Evolutionary conservation across 2,329 filamentous ascomycete genomes (phyloP).

Genomic region (Macroventuria anomochaeta): DNA sequence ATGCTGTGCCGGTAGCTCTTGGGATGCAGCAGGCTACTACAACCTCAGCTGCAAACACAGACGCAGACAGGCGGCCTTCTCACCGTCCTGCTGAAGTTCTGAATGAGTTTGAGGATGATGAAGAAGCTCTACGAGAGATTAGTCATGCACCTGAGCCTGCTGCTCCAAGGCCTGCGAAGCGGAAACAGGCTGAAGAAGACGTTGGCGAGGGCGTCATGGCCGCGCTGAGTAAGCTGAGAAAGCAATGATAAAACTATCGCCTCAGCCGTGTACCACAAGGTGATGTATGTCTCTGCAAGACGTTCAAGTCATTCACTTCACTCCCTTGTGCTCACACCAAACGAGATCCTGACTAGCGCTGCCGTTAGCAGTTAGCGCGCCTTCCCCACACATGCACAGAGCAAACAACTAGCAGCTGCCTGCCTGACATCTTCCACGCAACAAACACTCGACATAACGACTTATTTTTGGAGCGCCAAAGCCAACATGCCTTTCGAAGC

Average conservation of each 20-base stretch:
- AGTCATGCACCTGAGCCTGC: constrained; percentile 19
- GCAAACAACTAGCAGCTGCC: constrained; percentile 16
- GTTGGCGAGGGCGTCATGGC: constrained; percentile 65
- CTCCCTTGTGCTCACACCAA: background rate
- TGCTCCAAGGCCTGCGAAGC: constrained; percentile 35
- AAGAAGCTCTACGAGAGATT: constrained; percentile 53
- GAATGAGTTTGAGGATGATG: constrained; percentile 49
- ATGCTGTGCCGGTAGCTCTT: constrained; percentile 40
- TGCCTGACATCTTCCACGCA: background rate
- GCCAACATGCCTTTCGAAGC: constrained; percentile 17
- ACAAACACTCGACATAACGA: background rate
- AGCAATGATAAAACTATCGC: constrained; percentile 27
- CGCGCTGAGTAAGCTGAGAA: constrained; percentile 62
- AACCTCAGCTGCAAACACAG: constrained; percentile 24
- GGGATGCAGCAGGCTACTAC: constrained; percentile 30
- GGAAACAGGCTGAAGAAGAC: constrained; percentile 51
- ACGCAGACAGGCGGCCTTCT: constrained; percentile 48
- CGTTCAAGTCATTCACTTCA: constrained; percentile 1
- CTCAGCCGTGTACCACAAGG: background rate
- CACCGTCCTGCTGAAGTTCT: constrained; percentile 44
- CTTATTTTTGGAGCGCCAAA: background rate
- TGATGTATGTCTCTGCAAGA: background rate
- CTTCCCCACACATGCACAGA: constrained; percentile 7
- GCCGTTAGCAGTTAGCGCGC: constrained; percentile 1
- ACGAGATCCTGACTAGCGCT: background rate